These are phyloP conservation scores for Fonsecaea pedrosoi DNA, from an alignment of 2,329 filamentous ascomycete species.

Conservation along the genomic window DNA sequence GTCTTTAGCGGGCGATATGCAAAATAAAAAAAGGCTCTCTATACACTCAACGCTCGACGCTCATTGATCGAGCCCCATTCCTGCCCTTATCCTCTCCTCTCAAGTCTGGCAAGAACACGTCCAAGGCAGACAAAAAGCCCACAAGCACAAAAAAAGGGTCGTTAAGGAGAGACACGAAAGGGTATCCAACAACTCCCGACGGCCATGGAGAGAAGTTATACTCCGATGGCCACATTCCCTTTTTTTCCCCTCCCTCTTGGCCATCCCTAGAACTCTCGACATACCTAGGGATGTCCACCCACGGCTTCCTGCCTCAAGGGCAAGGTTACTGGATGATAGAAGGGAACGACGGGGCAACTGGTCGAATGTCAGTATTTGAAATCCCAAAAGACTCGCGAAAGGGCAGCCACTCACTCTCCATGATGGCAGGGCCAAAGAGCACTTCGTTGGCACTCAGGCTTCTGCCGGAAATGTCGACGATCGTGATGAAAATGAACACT, in stretches of 20 bases:
- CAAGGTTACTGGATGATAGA: conserved; percentile 14
- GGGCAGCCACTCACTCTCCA: conserved; percentile 35
- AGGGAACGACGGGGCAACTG: conserved; percentile 31
- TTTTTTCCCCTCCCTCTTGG: neutral
- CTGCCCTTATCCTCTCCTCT: neutral
- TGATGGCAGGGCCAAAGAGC: conserved; percentile 39
- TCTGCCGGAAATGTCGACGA: conserved; percentile 32
- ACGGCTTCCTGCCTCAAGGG: neutral
- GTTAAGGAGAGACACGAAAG: conserved; percentile 30
- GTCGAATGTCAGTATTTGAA: neutral
- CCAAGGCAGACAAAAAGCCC: neutral
- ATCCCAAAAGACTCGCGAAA: neutral
- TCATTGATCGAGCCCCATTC: neutral
- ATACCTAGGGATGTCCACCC: neutral
- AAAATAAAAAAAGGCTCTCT: neutral
- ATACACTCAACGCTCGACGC: neutral
- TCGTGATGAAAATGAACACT: conserved; percentile 38
- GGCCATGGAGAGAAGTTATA: neutral
- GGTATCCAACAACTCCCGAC: neutral
- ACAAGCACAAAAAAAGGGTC: conserved; percentile 19
- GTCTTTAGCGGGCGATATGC: neutral
- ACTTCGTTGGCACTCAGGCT: conserved; percentile 33
- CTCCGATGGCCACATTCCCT: neutral
- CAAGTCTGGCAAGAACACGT: neutral
- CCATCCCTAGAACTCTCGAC: neutral